Conservation (phyloP, 1,284 basidiomycete genomes). For the Apiotrichum mycotoxinovorans region DNA sequence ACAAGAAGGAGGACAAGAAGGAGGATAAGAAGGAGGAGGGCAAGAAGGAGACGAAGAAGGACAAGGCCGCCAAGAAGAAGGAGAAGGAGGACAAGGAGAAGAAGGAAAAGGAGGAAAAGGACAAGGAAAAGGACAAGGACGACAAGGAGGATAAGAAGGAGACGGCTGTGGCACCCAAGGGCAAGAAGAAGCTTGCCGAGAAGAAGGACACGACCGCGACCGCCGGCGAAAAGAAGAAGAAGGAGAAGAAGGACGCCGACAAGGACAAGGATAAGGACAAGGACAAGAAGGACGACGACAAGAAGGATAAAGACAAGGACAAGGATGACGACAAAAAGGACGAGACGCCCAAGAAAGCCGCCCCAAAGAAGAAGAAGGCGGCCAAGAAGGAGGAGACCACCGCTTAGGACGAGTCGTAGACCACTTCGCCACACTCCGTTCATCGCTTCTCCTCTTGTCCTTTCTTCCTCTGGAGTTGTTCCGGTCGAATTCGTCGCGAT, state of each 20-base stretch:
- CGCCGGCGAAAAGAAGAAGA: not conserved
- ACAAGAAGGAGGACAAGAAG: not conserved
- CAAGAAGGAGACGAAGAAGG: conserved; percentile 1
- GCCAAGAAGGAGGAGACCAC: not conserved
- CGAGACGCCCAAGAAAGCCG: not conserved
- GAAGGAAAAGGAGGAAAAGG: not conserved
- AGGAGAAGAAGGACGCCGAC: not conserved
- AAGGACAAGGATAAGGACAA: conserved; percentile 2
- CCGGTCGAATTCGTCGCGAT: too few species aligned
- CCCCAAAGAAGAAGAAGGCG: conserved; percentile 4
- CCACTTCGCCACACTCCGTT: not conserved
- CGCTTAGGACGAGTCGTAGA: not conserved
- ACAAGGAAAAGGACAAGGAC: not conserved
- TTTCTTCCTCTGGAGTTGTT: too few species aligned
- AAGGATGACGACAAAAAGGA: conserved; percentile 1
- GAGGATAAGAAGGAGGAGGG: not conserved
- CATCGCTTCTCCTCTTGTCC: not conserved
- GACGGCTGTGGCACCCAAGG: not conserved
- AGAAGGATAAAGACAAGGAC: not conserved
- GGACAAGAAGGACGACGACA: not conserved
- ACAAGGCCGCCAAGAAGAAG: not conserved
- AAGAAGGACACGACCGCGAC: not conserved
- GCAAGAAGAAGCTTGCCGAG: not conserved
- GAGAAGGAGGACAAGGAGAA: not conserved
- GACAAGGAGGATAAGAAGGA: not conserved